These are phyloP conservation scores for Olyra latifolia DNA, from an alignment of 176 grass and related monocot genomes.

Conservation along the genomic window DNA sequence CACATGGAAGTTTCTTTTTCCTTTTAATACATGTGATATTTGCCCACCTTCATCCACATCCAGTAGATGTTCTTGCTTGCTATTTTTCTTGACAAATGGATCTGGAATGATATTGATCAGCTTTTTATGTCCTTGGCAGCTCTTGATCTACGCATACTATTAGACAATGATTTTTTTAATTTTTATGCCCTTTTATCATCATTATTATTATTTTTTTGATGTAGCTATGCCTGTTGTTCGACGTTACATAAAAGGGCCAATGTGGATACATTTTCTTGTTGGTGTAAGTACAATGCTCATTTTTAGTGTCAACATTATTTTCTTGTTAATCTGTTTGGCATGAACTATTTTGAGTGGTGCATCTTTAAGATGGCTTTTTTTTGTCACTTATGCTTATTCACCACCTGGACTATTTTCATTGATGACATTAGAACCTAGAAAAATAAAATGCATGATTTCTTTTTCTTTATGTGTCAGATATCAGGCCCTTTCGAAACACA, in stretches of 20 bases:
- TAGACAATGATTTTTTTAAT: not conserved
- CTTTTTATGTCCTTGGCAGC: not conserved
- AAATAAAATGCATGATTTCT: not conserved
- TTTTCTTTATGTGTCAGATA: not conserved
- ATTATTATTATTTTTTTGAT: conserved; percentile 28
- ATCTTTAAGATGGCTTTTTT: not conserved
- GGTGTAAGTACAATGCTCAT: conserved; percentile 59
- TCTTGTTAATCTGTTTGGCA: not conserved
- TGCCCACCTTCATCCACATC: not conserved
- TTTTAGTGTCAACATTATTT: not conserved
- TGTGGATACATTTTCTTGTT: conserved; percentile 98
- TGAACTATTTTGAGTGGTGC: not conserved
- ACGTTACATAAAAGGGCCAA: conserved; percentile 74
- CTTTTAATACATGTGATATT: not conserved
- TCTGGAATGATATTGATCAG: not conserved
- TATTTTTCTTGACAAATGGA: not conserved
- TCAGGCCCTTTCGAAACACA: not conserved
- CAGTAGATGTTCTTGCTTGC: not conserved
- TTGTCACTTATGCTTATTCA: not conserved
- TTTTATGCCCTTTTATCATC: too few relatives aligned
- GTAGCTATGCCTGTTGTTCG: conserved; percentile 85
- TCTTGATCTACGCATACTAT: not conserved
- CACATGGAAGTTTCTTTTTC: not conserved
- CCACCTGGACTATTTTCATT: not conserved
- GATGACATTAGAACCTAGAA: not conserved